Base-by-base conservation (phyloP, 768 basidiomycete species). In the Lactarius trivialis region DNA sequence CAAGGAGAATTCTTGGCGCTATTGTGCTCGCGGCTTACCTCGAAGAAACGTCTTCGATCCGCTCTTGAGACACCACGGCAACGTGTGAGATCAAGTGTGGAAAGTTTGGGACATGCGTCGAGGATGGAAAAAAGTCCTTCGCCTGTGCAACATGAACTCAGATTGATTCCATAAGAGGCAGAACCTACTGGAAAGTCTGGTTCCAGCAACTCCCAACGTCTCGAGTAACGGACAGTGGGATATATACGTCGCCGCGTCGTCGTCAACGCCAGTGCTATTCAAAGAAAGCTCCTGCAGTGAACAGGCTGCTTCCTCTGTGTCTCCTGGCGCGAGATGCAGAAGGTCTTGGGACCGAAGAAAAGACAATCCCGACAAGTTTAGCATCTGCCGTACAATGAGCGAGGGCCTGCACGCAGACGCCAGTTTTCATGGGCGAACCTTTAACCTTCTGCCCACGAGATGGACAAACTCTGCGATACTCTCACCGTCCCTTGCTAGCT, bases 31-130 rank as follows among this genome's bases (percentile, higher is more conserved):
- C 28, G 12, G 34, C 64, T 43, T 55, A 80, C 86, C 76, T 88
- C 84, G 67, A 89, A 89, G 67, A 89, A 84, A 7, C 79, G 79
- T 15, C 88, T 77, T 28, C 87, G 74, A 64, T 87, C 84, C 0
- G 76, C 75, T 5, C 88, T 77, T 7, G 68, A 75, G 57, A 89
- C 77, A 5, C 87, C 81, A 56, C 87, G 78, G 63, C 87, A 89
- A 61, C 85, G 82, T 4, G 85, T 88, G 50, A 89, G 72, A 68
- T 88, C 82, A 15, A 89, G 69, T n/a, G 74, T 79, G 60, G 75
- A 71, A 32, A 89, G 73, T 32, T 72, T 74, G 2, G 74, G 64
- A 65, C 88, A 89, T 0, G 76, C 77, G 65, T 88, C 82, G 33
- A 89, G 74, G 39, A 89, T 79, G 2, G 71, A 65, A 65, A 82